A percentile compares a stretch with the other conserved stretches of the same genome.
Conservation (phyloP, 768 basidiomycete genomes). For the Glaciozyma antarctica region DNA sequence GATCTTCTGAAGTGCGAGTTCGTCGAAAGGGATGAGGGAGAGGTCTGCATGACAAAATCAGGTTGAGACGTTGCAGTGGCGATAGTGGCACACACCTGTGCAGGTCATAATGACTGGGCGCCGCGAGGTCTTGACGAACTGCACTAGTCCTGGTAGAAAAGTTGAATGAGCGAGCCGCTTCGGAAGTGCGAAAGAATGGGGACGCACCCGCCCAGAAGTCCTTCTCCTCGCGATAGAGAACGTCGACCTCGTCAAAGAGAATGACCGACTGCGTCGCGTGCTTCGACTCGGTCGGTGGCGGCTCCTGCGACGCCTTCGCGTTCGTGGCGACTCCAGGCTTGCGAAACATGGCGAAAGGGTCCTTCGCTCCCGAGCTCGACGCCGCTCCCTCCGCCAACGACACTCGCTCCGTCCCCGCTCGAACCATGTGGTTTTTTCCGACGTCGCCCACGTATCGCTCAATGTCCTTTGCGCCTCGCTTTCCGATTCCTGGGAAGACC, state of each 20-base stretch:
- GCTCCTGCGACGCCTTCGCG: neutral
- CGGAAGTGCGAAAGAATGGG: too few relatives aligned
- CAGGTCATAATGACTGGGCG: conserved; percentile 91
- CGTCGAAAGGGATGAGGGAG: conserved; percentile 57
- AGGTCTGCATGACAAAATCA: conserved; percentile 48
- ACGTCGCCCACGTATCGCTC: conserved; percentile 79
- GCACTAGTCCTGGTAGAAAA: conserved; percentile 68
- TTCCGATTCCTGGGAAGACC: conserved; percentile 91
- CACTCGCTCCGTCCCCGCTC: conserved; percentile 19
- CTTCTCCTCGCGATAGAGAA: conserved; percentile 69
- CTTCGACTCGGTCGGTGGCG: conserved; percentile 11
- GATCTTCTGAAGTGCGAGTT: conserved; percentile 43
- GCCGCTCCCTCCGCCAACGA: neutral
- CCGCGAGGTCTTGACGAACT: conserved; percentile 70
- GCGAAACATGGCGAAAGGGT: conserved; percentile 17
- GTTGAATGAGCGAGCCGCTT: neutral
- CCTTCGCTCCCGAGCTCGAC: conserved; percentile 11
- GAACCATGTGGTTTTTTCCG: conserved; percentile 79
- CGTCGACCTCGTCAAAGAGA: conserved; percentile 88
- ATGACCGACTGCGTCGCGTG: conserved; percentile 70
- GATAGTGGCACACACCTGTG: conserved; percentile 55
- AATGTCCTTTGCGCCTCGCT: conserved; percentile 66
- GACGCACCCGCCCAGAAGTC: conserved; percentile 45
- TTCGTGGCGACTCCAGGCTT: neutral
- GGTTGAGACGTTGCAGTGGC: too few relatives aligned